Base-by-base conservation (phyloP, 176 grass and related monocot genomes). In the Tillandsia leiboldiana region DNA sequence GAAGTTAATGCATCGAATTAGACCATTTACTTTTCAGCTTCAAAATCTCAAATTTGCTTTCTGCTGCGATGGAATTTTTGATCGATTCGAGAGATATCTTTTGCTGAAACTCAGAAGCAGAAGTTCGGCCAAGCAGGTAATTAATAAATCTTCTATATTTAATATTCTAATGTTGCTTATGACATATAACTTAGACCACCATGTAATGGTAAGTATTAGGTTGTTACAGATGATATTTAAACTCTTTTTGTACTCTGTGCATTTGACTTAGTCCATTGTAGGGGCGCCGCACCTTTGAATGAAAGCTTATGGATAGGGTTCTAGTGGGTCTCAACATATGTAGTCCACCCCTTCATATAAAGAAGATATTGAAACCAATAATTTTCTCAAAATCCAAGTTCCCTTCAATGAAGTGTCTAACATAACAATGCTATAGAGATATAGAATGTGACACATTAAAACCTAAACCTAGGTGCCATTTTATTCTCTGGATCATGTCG, bases 401-500 rank as follows among this genome's bases (percentile, higher is more conserved):
- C 13, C 71, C 50, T 75, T 15, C 47, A 42, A 42, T 42, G 33
- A 42, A 42, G 22, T 20, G 10, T 23, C 53, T 24, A n/a, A n/a
- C 76, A 70, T 57, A 51, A 23, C 26, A 53, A 50, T 80, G 72
- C 10, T 62, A 51, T 70, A 58, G 9, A 15, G 61, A 42, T 42
- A 42, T 42, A 42, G 33, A 42, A 42, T 42, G n/a, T 33, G 50
- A n/a, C 12, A 70, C 79, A 48, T 51, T 73, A 74, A 42, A 75
- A 61, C 18, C 28, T 50, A 67, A 63, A 48, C 48, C 11, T 63
- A 73, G 15, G 66, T 69, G 5, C 1, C 73, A 75, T 64, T 42
- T 42, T 53, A 56, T 48, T 47, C 69, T 53, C 67, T 72, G 47
- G 17, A 52, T 54, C 64, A 56, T 66, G 72, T 78, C 67, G 26